These are phyloP conservation scores for Fusarium palustre DNA, from an alignment of 2,329 filamentous ascomycete species.

Conservation along the genomic window DNA sequence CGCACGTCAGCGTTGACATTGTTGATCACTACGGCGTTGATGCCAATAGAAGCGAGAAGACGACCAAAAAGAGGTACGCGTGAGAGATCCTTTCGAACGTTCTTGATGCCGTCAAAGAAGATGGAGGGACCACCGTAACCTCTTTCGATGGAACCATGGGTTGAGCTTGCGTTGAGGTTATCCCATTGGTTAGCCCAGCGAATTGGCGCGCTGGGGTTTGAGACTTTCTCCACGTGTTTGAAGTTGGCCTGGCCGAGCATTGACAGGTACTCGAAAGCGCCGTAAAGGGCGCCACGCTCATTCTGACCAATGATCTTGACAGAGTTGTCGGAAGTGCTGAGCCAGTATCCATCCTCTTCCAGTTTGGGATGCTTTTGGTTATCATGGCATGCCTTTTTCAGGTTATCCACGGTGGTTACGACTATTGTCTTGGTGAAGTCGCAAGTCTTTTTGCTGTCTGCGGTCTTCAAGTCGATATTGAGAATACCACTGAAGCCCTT, in stretches of 20 bases:
- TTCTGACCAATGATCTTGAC: slow-evolving; percentile 73
- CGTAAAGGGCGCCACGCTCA: slow-evolving; percentile 75
- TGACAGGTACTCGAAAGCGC: slow-evolving; percentile 75
- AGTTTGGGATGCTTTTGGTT: slow-evolving; percentile 50
- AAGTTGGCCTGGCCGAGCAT: slow-evolving; percentile 69
- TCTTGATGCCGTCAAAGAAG: slow-evolving; percentile 68
- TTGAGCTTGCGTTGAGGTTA: slow-evolving; percentile 66
- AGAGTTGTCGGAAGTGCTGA: slow-evolving; percentile 58
- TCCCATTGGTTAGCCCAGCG: slow-evolving; percentile 82
- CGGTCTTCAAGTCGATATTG: slow-evolving; percentile 57
- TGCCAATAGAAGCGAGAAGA: slow-evolving; percentile 71
- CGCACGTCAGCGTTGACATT: slow-evolving; percentile 77
- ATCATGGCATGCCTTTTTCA: slow-evolving; percentile 22
- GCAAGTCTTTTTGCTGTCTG: slow-evolving; percentile 27
- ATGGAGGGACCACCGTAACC: slow-evolving; percentile 76
- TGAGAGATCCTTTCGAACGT: slow-evolving; percentile 67
- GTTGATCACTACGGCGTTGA: slow-evolving; percentile 76
- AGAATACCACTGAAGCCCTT: slow-evolving; percentile 69
- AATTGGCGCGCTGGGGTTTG: slow-evolving; percentile 70
- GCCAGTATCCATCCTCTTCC: slow-evolving; percentile 70
- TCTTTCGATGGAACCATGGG: slow-evolving; percentile 69
- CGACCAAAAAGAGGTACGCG: slow-evolving; percentile 73
- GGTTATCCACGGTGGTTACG: slow-evolving; percentile 18
- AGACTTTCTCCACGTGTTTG: slow-evolving; percentile 58
- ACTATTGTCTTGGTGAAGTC: slow-evolving; percentile 26